phyloP scores from a whole-genome alignment of 495 filamentous ascomycete genomes.

The Neurospora sp. region DNA sequence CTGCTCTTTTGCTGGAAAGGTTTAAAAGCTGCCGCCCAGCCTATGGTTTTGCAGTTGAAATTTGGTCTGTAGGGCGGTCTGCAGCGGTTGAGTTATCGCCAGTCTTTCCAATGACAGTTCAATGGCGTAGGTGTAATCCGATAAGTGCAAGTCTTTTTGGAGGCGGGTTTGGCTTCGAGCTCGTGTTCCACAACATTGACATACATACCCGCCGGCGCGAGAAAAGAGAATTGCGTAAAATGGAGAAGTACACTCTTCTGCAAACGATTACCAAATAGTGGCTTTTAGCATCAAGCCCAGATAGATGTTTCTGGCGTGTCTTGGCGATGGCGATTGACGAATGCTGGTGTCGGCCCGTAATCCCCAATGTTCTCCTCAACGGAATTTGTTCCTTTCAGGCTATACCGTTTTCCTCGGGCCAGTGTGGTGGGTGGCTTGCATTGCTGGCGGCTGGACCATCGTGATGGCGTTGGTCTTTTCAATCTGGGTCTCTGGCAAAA shows the following conservation, averaged over 20 bases:
- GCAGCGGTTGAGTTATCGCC: not conserved
- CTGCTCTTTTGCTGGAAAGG: not conserved
- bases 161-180: not conserved
- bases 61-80: too few species aligned
- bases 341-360: not conserved
- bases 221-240: not conserved
- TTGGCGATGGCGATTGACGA: not conserved
- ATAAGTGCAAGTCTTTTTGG: not conserved
- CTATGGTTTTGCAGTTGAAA: not conserved
- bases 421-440: not conserved
- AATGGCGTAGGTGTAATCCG: not conserved
- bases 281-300: not conserved
- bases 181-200: not conserved
- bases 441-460: not conserved
- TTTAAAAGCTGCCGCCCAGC: not conserved
- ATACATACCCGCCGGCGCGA: not conserved
- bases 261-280: not conserved
- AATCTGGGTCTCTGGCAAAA: not conserved
- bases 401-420: not conserved
- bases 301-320: not conserved
- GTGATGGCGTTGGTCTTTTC: not conserved
- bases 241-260: not conserved
- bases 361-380: not conserved
- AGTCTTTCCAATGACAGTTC: not conserved
- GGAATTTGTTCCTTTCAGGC: not conserved